phyloP scores from a whole-genome alignment of 352 stramenopile genomes.

The Achlya hypogyna region DNA sequence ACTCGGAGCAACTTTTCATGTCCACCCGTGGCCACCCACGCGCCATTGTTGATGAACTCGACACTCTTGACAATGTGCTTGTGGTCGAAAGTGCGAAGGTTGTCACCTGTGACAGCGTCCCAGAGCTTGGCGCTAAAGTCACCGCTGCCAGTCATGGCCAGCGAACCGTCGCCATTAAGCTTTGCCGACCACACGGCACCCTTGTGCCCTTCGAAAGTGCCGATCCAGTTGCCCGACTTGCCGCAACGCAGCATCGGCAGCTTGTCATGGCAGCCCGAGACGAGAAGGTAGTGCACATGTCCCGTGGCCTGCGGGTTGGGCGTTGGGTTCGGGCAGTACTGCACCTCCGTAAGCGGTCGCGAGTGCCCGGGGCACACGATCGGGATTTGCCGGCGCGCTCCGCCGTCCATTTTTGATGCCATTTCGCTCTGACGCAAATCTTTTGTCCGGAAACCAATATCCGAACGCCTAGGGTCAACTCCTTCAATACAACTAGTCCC shows the following conservation, averaged over 20 bases:
- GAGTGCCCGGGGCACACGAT: conserved; percentile 81
- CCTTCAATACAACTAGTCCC: background rate
- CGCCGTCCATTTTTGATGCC: conserved; percentile 4
- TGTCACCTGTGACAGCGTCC: conserved; percentile 93
- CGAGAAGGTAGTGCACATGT: conserved; percentile 43
- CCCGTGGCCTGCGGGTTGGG: conserved; percentile 21
- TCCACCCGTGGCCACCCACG: conserved; percentile 84
- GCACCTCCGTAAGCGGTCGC: conserved; percentile 61
- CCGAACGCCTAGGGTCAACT: background rate
- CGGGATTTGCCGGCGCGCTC: conserved; percentile 65
- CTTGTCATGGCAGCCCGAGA: conserved; percentile 84
- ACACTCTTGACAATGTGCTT: conserved; percentile 96
- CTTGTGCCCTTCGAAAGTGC: conserved; percentile 96
- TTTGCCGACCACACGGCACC: conserved; percentile 89
- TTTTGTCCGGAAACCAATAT: background rate
- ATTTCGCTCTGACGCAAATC: background rate
- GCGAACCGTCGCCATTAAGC: conserved; percentile 70
- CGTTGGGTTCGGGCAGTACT: conserved; percentile 48
- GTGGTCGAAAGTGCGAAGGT: conserved; percentile 91
- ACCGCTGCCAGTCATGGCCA: conserved; percentile 85
- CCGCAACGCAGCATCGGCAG: conserved; percentile 79
- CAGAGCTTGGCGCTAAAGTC: conserved; percentile 96
- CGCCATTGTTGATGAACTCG: conserved; percentile 84
- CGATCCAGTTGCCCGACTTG: conserved; percentile 91
- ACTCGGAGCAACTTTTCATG: conserved; percentile 93